A percentile compares a stretch with the other conserved stretches of the same genome.
Evolutionary conservation across 805 yeast genomes (phyloP).

Genomic region (Alloascoidea hylecoeti): DNA sequence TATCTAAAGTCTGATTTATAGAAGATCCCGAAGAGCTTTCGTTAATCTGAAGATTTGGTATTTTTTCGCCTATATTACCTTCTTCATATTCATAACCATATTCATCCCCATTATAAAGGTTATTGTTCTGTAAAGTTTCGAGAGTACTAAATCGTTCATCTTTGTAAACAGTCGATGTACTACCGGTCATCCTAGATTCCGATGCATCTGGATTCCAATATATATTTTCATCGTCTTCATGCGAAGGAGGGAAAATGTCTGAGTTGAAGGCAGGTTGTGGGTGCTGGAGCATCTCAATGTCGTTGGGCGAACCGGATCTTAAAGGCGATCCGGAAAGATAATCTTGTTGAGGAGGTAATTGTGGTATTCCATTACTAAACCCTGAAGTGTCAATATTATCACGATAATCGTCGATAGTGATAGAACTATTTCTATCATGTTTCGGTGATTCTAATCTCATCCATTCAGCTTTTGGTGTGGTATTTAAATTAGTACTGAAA

Average conservation of each 20-base stretch:
- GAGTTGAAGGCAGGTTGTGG: not conserved
- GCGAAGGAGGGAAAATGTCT: not conserved
- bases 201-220: not conserved
- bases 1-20: conserved; percentile 6
- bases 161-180: not conserved
- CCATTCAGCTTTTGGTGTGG: conserved; percentile 50
- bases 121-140: no score
- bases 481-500: not conserved
- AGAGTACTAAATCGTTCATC: no score
- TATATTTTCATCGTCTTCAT: not conserved
- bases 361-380: not conserved
- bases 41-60: conserved; percentile 5
- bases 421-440: conserved; percentile 35
- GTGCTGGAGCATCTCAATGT: not conserved
- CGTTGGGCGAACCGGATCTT: not conserved
- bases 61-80: conserved; percentile 9
- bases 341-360: not conserved
- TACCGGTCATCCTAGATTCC: not conserved
- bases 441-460: conserved; percentile 63
- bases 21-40: no score
- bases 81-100: conserved; percentile 15
- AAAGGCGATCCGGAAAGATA: not conserved
- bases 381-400: conserved; percentile 20
- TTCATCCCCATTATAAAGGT: conserved; percentile 4
- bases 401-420: conserved; percentile 29